These are phyloP conservation scores for Casuarina cunninghamiana DNA, from an alignment of 306 rosid genomes.

Conservation along the genomic window DNA sequence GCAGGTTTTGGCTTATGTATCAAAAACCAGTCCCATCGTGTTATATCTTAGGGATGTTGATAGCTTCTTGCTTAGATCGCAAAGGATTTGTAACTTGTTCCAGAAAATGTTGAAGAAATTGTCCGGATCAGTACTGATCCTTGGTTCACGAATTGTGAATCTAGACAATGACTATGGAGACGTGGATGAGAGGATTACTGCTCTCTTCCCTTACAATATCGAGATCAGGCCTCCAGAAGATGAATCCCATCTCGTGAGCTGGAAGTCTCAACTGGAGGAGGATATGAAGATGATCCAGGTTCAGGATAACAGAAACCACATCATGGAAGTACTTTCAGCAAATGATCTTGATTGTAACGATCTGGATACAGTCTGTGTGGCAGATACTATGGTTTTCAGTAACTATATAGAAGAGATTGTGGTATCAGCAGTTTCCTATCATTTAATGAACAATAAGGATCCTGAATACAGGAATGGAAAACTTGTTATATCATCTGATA, in stretches of 20 bases:
- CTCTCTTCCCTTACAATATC: constrained; percentile 79
- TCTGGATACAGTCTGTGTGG: constrained; percentile 69
- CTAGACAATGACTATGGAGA: constrained; percentile 54
- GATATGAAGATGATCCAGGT: constrained; percentile 89
- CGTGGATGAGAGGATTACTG: constrained; percentile 60
- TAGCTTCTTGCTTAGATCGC: constrained; percentile 61
- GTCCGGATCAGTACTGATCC: constrained; percentile 77
- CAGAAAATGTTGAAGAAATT: constrained; percentile 80
- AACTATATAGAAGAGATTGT: constrained; percentile 92
- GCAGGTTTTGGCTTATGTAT: constrained; percentile 72
- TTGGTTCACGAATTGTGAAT: constrained; percentile 73
- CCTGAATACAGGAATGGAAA: constrained; percentile 93
- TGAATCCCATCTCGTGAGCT: constrained; percentile 79
- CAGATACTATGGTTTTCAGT: constrained; percentile 78
- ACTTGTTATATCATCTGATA: constrained; percentile 67
- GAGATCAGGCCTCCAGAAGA: constrained; percentile 84
- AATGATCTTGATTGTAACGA: constrained; percentile 94
- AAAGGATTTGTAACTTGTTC: constrained; percentile 64
- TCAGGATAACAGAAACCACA: constrained; percentile 91
- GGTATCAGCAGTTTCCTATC: constrained; percentile 88
- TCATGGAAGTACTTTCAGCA: constrained; percentile 86
- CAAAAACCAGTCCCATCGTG: constrained; percentile 76
- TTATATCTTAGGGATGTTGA: constrained; percentile 83
- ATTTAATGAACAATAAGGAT: constrained; percentile 82
- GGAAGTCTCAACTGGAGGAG: constrained; percentile 87